A percentile compares a stretch with the other conserved stretches of the same genome.
Conservation (phyloP, 2,329 filamentous ascomycete genomes). For the Hypoxylon sp. region DNA sequence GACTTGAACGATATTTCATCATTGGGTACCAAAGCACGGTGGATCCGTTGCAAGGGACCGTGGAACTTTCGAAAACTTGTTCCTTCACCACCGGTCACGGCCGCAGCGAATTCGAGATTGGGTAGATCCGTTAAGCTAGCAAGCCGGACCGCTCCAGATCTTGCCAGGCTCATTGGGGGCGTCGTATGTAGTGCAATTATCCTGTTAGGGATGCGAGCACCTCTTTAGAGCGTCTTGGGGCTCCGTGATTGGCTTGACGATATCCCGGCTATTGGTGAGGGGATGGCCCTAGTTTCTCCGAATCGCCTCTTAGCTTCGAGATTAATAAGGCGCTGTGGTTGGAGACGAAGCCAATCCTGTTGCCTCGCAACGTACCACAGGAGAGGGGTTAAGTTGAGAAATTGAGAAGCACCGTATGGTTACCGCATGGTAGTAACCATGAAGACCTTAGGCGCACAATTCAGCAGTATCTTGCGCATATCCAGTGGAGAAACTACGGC, state of each 20-base stretch:
- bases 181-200: conserved; percentile 34
- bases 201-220: conserved; percentile 41
- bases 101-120: conserved; percentile 27
- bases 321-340: conserved; percentile 40
- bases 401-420: conserved; percentile 25
- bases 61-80: conserved; percentile 46
- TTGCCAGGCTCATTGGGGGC: conserved; percentile 34
- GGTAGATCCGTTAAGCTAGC: conserved; percentile 40
- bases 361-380: conserved; percentile 45
- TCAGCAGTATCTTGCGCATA: conserved; percentile 35
- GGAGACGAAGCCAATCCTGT: conserved; percentile 44
- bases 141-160: conserved; percentile 50
- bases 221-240: conserved; percentile 36
- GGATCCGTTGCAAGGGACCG: conserved; percentile 44
- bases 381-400: conserved; percentile 39
- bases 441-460: conserved; percentile 14
- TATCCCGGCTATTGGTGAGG: conserved; percentile 39
- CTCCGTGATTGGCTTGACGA: conserved; percentile 42
- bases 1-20: conserved; percentile 33
- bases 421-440: conserved; percentile 40
- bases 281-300: conserved; percentile 40
- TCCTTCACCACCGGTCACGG: conserved; percentile 35
- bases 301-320: conserved; percentile 41
- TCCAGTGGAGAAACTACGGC: conserved; percentile 42
- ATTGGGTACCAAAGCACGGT: conserved; percentile 49